These are phyloP conservation scores for Colletotrichum liriopes DNA, from an alignment of 2,329 filamentous ascomycete genomes.

Conservation along the genomic window DNA sequence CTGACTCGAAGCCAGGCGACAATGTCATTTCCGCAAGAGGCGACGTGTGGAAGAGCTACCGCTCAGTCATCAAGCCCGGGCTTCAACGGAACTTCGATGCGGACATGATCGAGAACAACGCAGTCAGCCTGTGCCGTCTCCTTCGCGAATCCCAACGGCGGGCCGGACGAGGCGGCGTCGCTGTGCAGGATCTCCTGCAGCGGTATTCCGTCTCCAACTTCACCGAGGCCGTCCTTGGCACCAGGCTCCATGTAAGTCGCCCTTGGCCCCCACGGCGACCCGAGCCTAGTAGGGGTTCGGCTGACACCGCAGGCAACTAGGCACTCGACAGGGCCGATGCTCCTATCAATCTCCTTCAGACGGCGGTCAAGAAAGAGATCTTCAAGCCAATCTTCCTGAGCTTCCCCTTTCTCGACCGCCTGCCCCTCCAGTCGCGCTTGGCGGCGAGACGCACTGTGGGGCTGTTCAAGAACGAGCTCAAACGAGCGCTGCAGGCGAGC, in stretches of 20 bases:
- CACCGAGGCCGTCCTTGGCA: conserved; percentile 50
- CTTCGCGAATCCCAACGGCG: conserved; percentile 50
- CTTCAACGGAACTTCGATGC: conserved; percentile 50
- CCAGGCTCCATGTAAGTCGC: conserved; percentile 46
- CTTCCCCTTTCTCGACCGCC: conserved; percentile 52
- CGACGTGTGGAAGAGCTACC: conserved; percentile 54
- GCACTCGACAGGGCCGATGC: conserved; percentile 45
- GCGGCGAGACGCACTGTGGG: conserved; percentile 48
- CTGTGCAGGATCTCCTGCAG: conserved; percentile 53
- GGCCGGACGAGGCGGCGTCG: conserved; percentile 44
- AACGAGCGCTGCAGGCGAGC: conserved; percentile 34
- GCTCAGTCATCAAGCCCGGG: conserved; percentile 54
- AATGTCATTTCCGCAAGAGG: conserved; percentile 58
- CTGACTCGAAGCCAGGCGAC: conserved; percentile 48
- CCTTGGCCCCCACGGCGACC: conserved; percentile 11
- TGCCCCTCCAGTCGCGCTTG: conserved; percentile 48
- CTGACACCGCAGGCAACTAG: conserved; percentile 42
- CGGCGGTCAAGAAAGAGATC: conserved; percentile 51
- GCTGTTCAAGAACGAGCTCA: conserved; percentile 48
- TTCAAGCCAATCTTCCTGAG: conserved; percentile 54
- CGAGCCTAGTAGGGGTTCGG: neutral
- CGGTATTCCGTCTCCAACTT: conserved; percentile 56
- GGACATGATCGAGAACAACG: conserved; percentile 47
- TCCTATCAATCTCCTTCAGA: conserved; percentile 47
- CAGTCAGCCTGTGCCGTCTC: conserved; percentile 47